A percentile compares a stretch with the other conserved stretches of the same genome.
Conservation (phyloP, 1,284 basidiomycete genomes). For the Heterobasidion annosum region DNA sequence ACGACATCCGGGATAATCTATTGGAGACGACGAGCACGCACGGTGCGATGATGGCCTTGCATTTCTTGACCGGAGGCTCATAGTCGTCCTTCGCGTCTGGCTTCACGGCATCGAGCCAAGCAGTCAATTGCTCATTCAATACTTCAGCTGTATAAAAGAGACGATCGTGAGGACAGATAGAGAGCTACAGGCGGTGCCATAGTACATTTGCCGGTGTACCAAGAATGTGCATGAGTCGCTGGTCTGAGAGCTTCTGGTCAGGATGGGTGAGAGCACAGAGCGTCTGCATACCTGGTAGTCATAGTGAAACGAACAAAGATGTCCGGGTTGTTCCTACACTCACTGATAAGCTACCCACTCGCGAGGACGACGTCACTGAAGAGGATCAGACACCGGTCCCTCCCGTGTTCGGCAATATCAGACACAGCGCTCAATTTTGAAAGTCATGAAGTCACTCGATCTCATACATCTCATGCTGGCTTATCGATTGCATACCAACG, state of each 20-base stretch:
- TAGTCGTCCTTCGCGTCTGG: constrained; percentile 37
- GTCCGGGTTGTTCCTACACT: too few species aligned
- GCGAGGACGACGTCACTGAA: background rate
- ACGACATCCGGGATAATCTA: background rate
- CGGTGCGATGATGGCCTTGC: constrained; percentile 97
- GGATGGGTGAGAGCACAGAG: constrained; percentile 7
- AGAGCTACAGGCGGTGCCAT: constrained; percentile 5
- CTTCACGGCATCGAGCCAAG: constrained; percentile 58
- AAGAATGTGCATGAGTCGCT: constrained; percentile 85
- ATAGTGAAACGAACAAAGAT: background rate
- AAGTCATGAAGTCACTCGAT: background rate
- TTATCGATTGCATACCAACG: background rate
- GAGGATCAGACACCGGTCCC: background rate
- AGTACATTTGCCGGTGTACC: constrained; percentile 77
- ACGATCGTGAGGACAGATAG: constrained; percentile 1
- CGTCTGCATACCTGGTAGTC: background rate
- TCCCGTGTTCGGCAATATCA: background rate
- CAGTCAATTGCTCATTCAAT: constrained; percentile 53
- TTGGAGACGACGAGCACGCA: constrained; percentile 28
- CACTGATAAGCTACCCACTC: too few species aligned
- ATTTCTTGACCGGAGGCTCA: constrained; percentile 58
- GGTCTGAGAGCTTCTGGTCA: constrained; percentile 24
- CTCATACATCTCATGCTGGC: background rate
- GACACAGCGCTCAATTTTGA: background rate
- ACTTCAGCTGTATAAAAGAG: constrained; percentile 32